Conservation (phyloP, 495 filamentous ascomycete genomes). For the Neurospora sp. region DNA sequence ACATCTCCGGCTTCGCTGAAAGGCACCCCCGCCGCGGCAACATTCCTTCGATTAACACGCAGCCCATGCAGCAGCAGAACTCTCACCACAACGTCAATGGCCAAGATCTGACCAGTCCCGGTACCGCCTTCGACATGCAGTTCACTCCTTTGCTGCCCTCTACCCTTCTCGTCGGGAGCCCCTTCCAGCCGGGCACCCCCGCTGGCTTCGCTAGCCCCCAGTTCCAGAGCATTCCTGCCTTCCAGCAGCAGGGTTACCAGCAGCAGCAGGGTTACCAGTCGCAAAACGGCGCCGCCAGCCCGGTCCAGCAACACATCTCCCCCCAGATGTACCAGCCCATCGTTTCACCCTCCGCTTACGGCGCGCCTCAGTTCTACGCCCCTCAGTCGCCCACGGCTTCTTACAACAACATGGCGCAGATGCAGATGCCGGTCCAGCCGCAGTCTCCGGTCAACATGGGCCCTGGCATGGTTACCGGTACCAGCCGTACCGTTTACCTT, state of each 20-base stretch:
- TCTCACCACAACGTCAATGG: slow-evolving; percentile 35
- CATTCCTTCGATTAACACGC: slow-evolving; percentile 89
- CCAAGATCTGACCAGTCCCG: slow-evolving; percentile 75
- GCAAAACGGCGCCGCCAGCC: slow-evolving; percentile 37
- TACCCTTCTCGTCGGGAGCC: slow-evolving; percentile 87
- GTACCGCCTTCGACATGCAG: slow-evolving; percentile 92
- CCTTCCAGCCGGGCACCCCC: slow-evolving; percentile 91
- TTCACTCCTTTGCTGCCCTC: slow-evolving; percentile 93
- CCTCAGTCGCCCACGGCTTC: slow-evolving; percentile 81
- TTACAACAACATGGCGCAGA: slow-evolving; percentile 51
- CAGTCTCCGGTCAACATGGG: slow-evolving; percentile 61
- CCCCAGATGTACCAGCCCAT: slow-evolving; percentile 69
- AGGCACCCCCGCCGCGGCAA: slow-evolving; percentile 72
- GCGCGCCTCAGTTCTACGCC: slow-evolving; percentile 62
- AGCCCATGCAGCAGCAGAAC: slow-evolving; percentile 41
- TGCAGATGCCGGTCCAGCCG: slow-evolving; percentile 38
- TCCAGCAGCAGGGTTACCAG: slow-evolving; percentile 58
- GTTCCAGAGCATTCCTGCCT: slow-evolving; percentile 73
- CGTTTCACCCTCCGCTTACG: slow-evolving; percentile 65
- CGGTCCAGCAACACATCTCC: slow-evolving; percentile 46
- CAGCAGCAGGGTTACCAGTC: slow-evolving; percentile 51
- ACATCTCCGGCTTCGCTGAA: slow-evolving; percentile 70
- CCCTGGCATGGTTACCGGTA: slow-evolving; percentile 75
- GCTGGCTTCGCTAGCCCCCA: slow-evolving; percentile 83
- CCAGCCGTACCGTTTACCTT: slow-evolving; percentile 91